Evolutionary conservation across 202 grass and related monocot genomes (phyloP), one percentile per base, ranked within the genome.

Genomic region (Zizania palustris): DNA sequence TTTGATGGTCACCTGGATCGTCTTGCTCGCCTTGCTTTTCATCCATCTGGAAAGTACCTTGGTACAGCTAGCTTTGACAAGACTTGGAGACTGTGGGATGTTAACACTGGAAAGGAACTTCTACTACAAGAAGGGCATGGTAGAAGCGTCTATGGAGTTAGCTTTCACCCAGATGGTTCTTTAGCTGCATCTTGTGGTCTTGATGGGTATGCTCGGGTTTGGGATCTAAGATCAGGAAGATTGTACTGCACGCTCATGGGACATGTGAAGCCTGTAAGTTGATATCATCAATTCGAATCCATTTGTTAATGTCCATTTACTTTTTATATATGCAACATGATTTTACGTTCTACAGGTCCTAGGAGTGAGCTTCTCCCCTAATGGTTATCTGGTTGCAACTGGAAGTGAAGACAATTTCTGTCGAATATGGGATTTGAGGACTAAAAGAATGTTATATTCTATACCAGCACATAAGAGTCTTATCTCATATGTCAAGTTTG

Each of bases 31-130:
- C 49, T 97, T 84, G 86, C 88, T 73, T 97, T 97, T 73, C 95
- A 97, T 88, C 95, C 95, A 65, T 97, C 95, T 60, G 95, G 95
- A 62, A 92, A 86, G 64, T 97, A 97, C 72, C 74, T 97, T 40
- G 95, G 86, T 65, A 97, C 95, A 75, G 85, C 95, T 88, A 94
- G 95, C 74, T 97, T 90, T 76, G 95, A 97, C 80, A 97, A 94
- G 80, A 97, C 95, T 16, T 97, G 95, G 95, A 87, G 95, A 84
- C 70, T 94, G 58, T 97, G 95, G 95, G 95, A 97, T 50, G 48
- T 94, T 37, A 80, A 68, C 77, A 92, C 95, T 38, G 89, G 95
- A 58, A 88, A 77, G 56, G 95, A 97, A 60, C 71, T 97, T 71
- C 83, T 97, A 65, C 90, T 97, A 43, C 95, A 97, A 88, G 95